Evolutionary conservation across 192 early-diverging fungal genomes (phyloP), one percentile per base, ranked within the genome.

Genomic region (Entophlyctis luteolus): DNA sequence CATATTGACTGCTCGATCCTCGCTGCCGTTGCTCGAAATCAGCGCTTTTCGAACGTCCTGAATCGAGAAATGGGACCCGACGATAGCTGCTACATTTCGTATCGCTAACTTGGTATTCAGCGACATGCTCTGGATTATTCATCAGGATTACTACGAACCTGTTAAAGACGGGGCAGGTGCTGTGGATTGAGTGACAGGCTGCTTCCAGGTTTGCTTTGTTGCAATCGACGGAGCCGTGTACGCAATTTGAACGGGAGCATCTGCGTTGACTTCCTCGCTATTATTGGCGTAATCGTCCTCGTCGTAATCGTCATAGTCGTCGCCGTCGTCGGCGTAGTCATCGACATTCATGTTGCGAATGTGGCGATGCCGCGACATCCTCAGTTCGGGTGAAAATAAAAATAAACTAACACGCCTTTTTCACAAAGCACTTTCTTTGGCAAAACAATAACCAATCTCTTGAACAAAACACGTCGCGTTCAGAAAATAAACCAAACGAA

Each of bases 301-400:
- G 38, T 85, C 79, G 32, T 75, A 56, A 29, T 81, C 75, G 62
- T 86, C 79, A 35, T 86, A 74, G 20, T 75, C 76, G 8, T 82
- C 48, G 36, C 77, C 76, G 52, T 79, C 81, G 68, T 69, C 49
- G 32, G 39, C 55, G 31, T 56, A 35, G 52, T 74, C 80, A 45
- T 79, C 71, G 25, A 77, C 55, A 49, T 71, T 68, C 65, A 83
- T 47, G 55, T 83, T 83, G 36, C 81, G 52, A 6, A 83, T 50
- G 35, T 77, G 71, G 46, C 81, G 70, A 57, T 83, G 81, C 57
- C 81, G 60, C 20, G 76, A 78, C 79, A 81, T 81, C n/a, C n/a
- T n/a, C n/a, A n/a, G n/a, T n/a, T n/a, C n/a, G n/a, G n/a, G 25
- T 4, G 25, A 34, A 59, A 23, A 22, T 42, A 52, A 0, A 20